phyloP scores from a whole-genome alignment of 306 rosid genomes.

The Inga laurina region DNA sequence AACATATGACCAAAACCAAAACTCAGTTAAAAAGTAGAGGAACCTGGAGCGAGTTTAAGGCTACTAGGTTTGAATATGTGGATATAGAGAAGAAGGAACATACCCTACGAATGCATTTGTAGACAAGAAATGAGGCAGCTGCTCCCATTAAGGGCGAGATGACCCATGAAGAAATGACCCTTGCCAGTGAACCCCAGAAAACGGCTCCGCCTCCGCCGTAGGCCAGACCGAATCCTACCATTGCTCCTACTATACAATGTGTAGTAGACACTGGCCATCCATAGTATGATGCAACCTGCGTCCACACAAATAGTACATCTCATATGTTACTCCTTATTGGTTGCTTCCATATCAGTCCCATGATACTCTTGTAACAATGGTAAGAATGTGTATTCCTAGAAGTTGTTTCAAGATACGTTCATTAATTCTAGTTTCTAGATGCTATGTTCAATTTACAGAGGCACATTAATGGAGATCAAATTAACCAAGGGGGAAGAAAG shows the following conservation, averaged over 20 bases:
- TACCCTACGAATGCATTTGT: constrained; percentile 95
- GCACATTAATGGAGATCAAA: neutral
- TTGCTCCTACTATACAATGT: constrained; percentile 96
- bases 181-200: constrained; percentile 93
- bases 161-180: constrained; percentile 90
- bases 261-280: constrained; percentile 99
- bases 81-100: neutral
- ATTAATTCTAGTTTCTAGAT: neutral
- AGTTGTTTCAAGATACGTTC: neutral
- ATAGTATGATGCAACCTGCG: constrained; percentile 82
- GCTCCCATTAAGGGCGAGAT: constrained; percentile 93
- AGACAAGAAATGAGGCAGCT: constrained; percentile 85
- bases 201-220: constrained; percentile 93
- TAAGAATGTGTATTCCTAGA: neutral
- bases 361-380: neutral
- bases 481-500: neutral
- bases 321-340: neutral
- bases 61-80: neutral
- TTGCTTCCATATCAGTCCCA: neutral
- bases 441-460: neutral
- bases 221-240: constrained; percentile 92
- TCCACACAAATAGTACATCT: neutral
- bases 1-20: too few species aligned
- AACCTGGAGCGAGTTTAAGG: too few species aligned
- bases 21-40: too few species aligned